Evolutionary conservation across 2,329 filamentous ascomycete species (phyloP).

Genomic region (Lachnellula cervina): DNA sequence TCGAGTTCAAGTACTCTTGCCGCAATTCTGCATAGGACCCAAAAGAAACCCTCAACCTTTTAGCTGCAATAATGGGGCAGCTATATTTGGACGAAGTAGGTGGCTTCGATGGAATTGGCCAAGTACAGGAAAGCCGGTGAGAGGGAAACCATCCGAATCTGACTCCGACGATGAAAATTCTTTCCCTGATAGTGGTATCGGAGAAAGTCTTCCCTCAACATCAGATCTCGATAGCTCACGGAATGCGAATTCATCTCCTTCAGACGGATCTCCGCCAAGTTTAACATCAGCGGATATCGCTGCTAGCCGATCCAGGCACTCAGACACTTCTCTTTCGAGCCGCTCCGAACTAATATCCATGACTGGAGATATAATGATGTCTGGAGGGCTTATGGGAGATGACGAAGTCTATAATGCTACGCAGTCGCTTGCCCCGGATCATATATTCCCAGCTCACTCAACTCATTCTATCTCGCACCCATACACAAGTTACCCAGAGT

Average conservation of each 20-base stretch:
- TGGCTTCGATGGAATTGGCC: not conserved
- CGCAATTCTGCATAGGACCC: not conserved
- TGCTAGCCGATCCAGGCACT: not conserved
- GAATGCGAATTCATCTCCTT: not conserved
- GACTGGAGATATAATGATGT: not conserved
- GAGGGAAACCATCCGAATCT: not conserved
- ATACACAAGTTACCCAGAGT: no score
- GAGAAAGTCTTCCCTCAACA: not conserved
- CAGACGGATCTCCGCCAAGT: not conserved
- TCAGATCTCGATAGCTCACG: not conserved
- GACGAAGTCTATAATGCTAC: not conserved
- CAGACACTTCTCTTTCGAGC: no score
- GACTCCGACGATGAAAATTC: not conserved
- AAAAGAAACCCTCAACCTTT: slow-evolving; percentile 1
- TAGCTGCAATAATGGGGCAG: not conserved
- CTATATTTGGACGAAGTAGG: slow-evolving; percentile 6
- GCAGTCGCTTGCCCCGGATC: not conserved
- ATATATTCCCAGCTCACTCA: not conserved
- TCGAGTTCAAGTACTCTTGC: slow-evolving; percentile 5
- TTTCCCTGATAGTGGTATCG: not conserved
- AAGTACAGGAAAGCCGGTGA: not conserved
- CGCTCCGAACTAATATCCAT: no score
- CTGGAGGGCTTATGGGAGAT: not conserved
- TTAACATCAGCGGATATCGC: not conserved
- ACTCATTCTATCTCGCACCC: no score